Percentiles rank a stretch among this genome's conserved stretches.
Evolutionary conservation across 352 stramenopile species (phyloP).

Genomic region (Globisporangium cystogenes): DNA sequence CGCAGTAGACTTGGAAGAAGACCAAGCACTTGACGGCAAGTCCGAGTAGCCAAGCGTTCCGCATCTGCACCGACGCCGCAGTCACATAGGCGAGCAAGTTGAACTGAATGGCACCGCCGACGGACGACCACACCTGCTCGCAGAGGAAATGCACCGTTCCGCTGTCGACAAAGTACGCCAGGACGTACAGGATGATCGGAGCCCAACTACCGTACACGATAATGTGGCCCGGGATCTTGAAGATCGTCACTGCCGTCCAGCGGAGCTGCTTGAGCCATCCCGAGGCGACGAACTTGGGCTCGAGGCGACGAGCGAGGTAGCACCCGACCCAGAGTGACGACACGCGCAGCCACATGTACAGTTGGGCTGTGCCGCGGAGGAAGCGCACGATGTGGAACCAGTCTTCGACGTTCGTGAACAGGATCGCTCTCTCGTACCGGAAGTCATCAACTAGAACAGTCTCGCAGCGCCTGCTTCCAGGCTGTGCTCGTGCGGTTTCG

Average conservation of each 20-base stretch:
- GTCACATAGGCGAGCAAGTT: slow-evolving; percentile 12
- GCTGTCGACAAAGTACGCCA: slow-evolving; percentile 24
- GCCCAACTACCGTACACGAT: slow-evolving; percentile 34
- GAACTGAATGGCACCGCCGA: slow-evolving; percentile 15
- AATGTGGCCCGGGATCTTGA: slow-evolving; percentile 23
- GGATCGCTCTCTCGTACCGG: slow-evolving; percentile 37
- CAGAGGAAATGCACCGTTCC: slow-evolving; percentile 15
- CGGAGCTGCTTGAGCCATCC: background rate
- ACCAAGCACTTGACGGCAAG: background rate
- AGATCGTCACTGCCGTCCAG: slow-evolving; percentile 10
- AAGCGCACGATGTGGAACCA: slow-evolving; percentile 22
- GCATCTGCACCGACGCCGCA: slow-evolving; percentile 27
- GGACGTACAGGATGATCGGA: slow-evolving; percentile 21
- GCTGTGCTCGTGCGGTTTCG: slow-evolving; percentile 2
- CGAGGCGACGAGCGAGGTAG: slow-evolving; percentile 11
- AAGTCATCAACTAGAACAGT: slow-evolving; percentile 45
- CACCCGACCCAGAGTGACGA: slow-evolving; percentile 16
- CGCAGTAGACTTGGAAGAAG: background rate
- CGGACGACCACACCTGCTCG: slow-evolving; percentile 18
- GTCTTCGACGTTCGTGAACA: slow-evolving; percentile 28
- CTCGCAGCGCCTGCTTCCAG: slow-evolving; percentile 1
- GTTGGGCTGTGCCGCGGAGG: slow-evolving; percentile 24
- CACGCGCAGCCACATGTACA: slow-evolving; percentile 46
- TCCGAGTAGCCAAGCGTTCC: slow-evolving; percentile 23
- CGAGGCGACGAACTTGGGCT: slow-evolving; percentile 10